Evolutionary conservation across 1,284 basidiomycete species (phyloP).

Genomic region (Trichosporon ovoides): DNA sequence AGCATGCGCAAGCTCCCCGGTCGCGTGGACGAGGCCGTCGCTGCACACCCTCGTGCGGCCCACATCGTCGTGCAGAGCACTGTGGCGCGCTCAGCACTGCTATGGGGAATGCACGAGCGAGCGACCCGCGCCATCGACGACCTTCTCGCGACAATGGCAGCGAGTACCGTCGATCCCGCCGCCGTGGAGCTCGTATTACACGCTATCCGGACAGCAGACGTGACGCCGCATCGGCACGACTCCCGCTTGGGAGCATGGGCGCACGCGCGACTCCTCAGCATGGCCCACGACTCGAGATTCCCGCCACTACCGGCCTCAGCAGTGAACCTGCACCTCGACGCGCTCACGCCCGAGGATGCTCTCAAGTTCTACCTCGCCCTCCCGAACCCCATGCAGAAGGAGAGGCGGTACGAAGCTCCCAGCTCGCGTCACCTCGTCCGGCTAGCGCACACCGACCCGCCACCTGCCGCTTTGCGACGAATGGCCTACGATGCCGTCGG

Average conservation of each 20-base stretch:
- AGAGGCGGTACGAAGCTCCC: constrained; percentile 1
- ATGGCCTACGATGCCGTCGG: constrained; percentile 9
- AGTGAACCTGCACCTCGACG: constrained; percentile 10
- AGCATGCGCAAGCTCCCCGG: constrained; percentile 22
- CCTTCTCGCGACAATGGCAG: constrained; percentile 18
- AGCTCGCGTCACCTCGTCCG: constrained; percentile 10
- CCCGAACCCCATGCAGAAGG: background rate
- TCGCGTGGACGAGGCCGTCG: background rate
- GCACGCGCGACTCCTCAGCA: constrained; percentile 7
- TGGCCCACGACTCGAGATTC: constrained; percentile 15
- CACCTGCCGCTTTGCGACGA: background rate
- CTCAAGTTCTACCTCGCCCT: constrained; percentile 14
- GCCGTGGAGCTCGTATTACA: constrained; percentile 15
- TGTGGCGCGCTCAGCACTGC: constrained; percentile 10
- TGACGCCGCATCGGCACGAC: background rate
- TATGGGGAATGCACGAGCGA: constrained; percentile 16
- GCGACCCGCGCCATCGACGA: constrained; percentile 15
- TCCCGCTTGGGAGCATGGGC: constrained; percentile 5
- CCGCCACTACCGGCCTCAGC: constrained; percentile 9
- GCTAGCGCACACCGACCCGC: constrained; percentile 7
- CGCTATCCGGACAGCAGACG: constrained; percentile 8
- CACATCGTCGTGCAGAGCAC: constrained; percentile 21
- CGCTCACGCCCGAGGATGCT: constrained; percentile 2
- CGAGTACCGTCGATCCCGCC: background rate
- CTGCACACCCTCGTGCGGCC: constrained; percentile 15